Evolutionary conservation across 495 filamentous ascomycete species (phyloP).

Genomic region (Staphylotrichum tortipilum): DNA sequence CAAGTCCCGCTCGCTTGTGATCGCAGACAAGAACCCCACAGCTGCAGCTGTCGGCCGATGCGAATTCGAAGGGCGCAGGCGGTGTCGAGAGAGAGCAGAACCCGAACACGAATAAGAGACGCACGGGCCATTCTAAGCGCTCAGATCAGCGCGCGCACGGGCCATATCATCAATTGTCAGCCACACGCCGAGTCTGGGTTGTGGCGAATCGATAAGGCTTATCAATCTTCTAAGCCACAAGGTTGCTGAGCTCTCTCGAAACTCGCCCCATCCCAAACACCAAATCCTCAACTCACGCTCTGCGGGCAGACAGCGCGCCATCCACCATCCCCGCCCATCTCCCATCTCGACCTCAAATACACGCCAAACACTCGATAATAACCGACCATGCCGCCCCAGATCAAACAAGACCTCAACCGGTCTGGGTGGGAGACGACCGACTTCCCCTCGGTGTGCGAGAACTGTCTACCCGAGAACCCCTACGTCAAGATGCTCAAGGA

Average conservation of each 20-base stretch:
- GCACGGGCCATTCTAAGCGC: background rate
- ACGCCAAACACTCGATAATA: background rate
- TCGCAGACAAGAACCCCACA: background rate
- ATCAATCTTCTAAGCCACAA: conserved; percentile 8
- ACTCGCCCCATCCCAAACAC: background rate
- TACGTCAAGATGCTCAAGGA: conserved; percentile 99
- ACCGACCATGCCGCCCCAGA: conserved; percentile 45
- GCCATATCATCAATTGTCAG: background rate
- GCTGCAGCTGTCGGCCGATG: background rate
- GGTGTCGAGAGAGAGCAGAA: background rate
- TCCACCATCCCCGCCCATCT: background rate
- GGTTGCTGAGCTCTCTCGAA: too few relatives aligned
- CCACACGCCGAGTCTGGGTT: background rate
- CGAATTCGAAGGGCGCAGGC: conserved; percentile 5
- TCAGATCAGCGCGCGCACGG: too few relatives aligned
- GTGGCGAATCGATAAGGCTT: conserved; percentile 11
- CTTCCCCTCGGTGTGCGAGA: conserved; percentile 59
- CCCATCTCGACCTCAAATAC: background rate
- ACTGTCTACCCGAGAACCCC: conserved; percentile 89
- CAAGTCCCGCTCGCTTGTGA: background rate
- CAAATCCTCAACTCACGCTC: background rate
- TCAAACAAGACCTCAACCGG: conserved; percentile 95
- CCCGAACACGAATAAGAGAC: conserved; percentile 16
- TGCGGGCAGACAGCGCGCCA: background rate
- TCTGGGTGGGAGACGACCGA: conserved; percentile 93